These are phyloP conservation scores for Rosa hybrid DNA, from an alignment of 331 rosid genomes.

Conservation along the genomic window DNA sequence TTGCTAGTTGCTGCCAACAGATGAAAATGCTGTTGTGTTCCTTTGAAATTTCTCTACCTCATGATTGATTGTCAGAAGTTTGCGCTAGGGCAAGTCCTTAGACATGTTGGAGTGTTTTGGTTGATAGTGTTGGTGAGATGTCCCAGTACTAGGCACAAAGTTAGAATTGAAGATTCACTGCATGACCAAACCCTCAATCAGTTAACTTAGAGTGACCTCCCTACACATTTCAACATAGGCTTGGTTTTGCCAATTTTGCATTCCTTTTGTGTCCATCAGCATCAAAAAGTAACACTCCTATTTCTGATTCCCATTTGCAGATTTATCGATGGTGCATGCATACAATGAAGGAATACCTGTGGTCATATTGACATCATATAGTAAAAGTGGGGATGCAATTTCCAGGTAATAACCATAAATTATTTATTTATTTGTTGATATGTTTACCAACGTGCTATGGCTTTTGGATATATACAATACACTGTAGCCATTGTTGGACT, in stretches of 20 bases:
- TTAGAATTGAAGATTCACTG: background rate
- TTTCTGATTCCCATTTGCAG: conserved; percentile 47
- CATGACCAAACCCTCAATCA: background rate
- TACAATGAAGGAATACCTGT: conserved; percentile 67
- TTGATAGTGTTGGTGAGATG: background rate
- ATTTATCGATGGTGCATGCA: conserved; percentile 81
- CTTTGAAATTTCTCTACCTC: background rate
- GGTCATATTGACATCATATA: conserved; percentile 68
- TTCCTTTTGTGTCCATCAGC: background rate
- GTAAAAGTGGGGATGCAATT: conserved; percentile 62
- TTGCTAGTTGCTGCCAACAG: background rate
- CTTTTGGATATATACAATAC: background rate
- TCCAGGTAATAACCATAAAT: conserved; percentile 44
- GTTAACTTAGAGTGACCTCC: background rate
- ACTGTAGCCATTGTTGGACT: background rate
- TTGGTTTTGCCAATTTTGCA: background rate
- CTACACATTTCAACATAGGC: background rate
- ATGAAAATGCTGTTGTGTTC: background rate
- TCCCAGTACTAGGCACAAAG: background rate
- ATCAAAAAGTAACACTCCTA: background rate
- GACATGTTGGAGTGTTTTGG: background rate
- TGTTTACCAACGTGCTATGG: background rate
- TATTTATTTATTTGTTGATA: background rate
- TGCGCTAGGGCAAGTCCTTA: background rate
- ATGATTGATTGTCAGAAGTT: background rate